A percentile compares a stretch with the other conserved stretches of the same genome.
These are phyloP conservation scores for Mycena haematopus DNA, from an alignment of 768 basidiomycete genomes.

Conservation along the genomic window DNA sequence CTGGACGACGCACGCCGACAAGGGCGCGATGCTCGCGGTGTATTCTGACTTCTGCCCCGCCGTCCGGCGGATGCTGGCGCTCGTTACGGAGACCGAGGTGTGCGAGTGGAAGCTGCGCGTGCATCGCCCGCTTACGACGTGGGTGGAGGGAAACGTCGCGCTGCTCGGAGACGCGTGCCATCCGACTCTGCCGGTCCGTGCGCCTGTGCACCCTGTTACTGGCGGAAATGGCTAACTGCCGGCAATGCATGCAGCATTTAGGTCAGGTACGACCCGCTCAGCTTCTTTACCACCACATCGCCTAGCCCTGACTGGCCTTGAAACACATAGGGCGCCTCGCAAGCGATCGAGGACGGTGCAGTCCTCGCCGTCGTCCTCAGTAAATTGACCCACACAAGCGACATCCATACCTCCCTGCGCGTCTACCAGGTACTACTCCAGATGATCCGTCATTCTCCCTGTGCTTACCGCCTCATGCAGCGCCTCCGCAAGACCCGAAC, in stretches of 20 bases:
- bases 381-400: slow-evolving; percentile 9
- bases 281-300: neutral
- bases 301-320: neutral
- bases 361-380: slow-evolving; percentile 40
- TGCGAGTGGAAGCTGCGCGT: slow-evolving; percentile 48
- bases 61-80: slow-evolving; percentile 41
- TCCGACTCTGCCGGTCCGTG: slow-evolving; percentile 31
- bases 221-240: neutral
- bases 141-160: slow-evolving; percentile 42
- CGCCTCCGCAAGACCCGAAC: slow-evolving; percentile 31
- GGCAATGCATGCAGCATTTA: slow-evolving; percentile 15
- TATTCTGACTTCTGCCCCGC: slow-evolving; percentile 44
- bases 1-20: slow-evolving; percentile 43
- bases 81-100: slow-evolving; percentile 43
- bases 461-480: slow-evolving; percentile 1
- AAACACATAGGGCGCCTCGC: slow-evolving; percentile 42
- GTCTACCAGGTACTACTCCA: slow-evolving; percentile 29
- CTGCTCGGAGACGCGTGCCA: slow-evolving; percentile 47
- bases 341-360: slow-evolving; percentile 49
- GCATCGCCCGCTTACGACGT: slow-evolving; percentile 43
- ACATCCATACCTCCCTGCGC: slow-evolving; percentile 26
- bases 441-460: too few relatives aligned
- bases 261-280: slow-evolving; percentile 9
- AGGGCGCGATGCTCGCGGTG: slow-evolving; percentile 40
- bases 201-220: neutral